Percentiles rank a stretch among this genome's conserved stretches.
Evolutionary conservation across 768 basidiomycete genomes (phyloP).

Genomic region (Gymnopilus junonius): DNA sequence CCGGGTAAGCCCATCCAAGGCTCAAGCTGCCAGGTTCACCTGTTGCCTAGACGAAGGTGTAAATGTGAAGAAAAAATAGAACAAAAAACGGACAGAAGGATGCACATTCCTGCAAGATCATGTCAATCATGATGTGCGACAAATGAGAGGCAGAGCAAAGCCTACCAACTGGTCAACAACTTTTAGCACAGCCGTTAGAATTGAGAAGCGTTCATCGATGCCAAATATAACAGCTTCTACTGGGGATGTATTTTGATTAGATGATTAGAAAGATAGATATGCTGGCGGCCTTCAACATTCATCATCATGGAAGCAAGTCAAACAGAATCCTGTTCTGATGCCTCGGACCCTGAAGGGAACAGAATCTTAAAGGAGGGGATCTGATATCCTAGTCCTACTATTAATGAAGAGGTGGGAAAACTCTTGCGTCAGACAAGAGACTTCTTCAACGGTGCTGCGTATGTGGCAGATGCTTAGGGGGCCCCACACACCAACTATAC

Average conservation of each 20-base stretch:
- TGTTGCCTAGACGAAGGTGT: not conserved
- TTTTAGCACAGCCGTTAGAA: not conserved
- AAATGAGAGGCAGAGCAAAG: not conserved
- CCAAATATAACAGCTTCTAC: not conserved
- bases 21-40: not conserved
- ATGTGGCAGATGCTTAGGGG: not conserved
- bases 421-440: not conserved
- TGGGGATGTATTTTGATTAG: not conserved
- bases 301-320: not conserved
- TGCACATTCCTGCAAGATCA: not conserved
- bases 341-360: not conserved
- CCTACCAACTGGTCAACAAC: not conserved
- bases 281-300: not conserved
- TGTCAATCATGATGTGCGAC: slow-evolving; percentile 1
- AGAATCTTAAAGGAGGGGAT: not conserved
- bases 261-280: slow-evolving; percentile 2
- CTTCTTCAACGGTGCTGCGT: not conserved
- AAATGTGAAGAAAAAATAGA: not conserved
- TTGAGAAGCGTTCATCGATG: not conserved
- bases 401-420: not conserved
- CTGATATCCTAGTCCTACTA: not conserved
- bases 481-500: not conserved
- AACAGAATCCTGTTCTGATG: not conserved
- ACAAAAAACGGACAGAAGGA: not conserved
- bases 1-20: not conserved